These are phyloP conservation scores for Ocimum tenuiflorum DNA, from an alignment of 257 asterid genomes.

Conservation along the genomic window DNA sequence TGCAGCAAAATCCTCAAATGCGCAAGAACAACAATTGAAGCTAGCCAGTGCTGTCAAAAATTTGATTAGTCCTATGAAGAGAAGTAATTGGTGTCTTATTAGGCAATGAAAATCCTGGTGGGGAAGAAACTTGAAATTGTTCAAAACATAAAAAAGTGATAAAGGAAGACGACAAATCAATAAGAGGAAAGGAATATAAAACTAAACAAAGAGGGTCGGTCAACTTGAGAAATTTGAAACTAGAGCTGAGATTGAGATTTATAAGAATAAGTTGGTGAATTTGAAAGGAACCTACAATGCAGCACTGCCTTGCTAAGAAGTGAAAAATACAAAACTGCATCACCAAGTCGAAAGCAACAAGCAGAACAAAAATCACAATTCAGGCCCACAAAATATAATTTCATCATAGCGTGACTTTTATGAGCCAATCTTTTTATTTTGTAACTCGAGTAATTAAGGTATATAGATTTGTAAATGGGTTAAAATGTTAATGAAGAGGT, in stretches of 20 bases:
- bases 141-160: slow-evolving; percentile 15
- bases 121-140: slow-evolving; percentile 81
- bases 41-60: slow-evolving; percentile 49
- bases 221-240: neutral
- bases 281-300: neutral
- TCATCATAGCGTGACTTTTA: too few relatives aligned
- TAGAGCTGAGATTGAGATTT: neutral
- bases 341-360: neutral
- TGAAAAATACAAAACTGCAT: neutral
- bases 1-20: neutral
- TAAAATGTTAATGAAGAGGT: too few relatives aligned
- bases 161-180: slow-evolving; percentile 6
- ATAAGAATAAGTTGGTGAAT: neutral
- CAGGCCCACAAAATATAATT: too few relatives aligned
- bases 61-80: slow-evolving; percentile 55
- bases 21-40: neutral
- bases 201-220: neutral
- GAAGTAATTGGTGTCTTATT: slow-evolving; percentile 72
- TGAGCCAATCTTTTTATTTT: too few relatives aligned
- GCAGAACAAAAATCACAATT: neutral
- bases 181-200: neutral
- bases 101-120: slow-evolving; percentile 84
- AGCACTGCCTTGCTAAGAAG: too few relatives aligned
- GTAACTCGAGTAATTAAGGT: too few relatives aligned
- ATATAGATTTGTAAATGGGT: too few relatives aligned